Evolutionary conservation across 2,329 filamentous ascomycete species (phyloP).

Genomic region (Alternaria metachromatica): DNA sequence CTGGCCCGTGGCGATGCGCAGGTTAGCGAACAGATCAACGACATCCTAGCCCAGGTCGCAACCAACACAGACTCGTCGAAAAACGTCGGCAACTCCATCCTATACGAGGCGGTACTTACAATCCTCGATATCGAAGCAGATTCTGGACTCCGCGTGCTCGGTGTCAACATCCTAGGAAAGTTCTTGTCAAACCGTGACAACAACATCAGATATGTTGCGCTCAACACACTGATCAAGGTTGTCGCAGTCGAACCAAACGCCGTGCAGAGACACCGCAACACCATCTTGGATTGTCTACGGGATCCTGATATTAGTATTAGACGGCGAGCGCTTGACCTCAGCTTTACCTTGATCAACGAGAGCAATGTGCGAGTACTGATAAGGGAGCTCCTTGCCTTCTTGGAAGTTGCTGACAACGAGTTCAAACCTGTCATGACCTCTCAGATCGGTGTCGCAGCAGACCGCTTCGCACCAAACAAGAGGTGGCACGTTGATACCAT

Average conservation of each 20-base stretch:
- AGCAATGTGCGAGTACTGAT: slow-evolving; percentile 93
- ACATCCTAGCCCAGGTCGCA: slow-evolving; percentile 94
- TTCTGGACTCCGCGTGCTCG: slow-evolving; percentile 88
- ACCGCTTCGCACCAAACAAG: slow-evolving; percentile 95
- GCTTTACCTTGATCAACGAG: slow-evolving; percentile 98
- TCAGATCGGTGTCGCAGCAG: slow-evolving; percentile 95
- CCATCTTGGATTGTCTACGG: slow-evolving; percentile 92
- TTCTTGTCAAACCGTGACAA: slow-evolving; percentile 99
- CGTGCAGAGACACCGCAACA: slow-evolving; percentile 95
- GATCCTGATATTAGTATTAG: slow-evolving; percentile 99
- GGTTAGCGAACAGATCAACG: slow-evolving; percentile 96
- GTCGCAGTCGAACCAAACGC: slow-evolving; percentile 98
- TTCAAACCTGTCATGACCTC: slow-evolving; percentile 99
- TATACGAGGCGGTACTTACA: slow-evolving; percentile 95
- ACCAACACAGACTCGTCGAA: slow-evolving; percentile 98
- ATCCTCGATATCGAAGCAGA: slow-evolving; percentile 99
- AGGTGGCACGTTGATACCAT: slow-evolving; percentile 99
- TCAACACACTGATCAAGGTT: slow-evolving; percentile 97
- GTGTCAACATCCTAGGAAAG: slow-evolving; percentile 97
- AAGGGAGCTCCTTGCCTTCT: slow-evolving; percentile 88
- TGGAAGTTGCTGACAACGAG: slow-evolving; percentile 96
- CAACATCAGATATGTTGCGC: slow-evolving; percentile 96
- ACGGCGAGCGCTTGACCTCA: slow-evolving; percentile 91
- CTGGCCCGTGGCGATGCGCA: slow-evolving; percentile 84
- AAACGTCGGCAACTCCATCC: slow-evolving; percentile 97